A percentile compares a stretch with the other conserved stretches of the same genome.
phyloP scores from a whole-genome alignment of 2,329 filamentous ascomycete species.

The Pseudocercospora crystallina region DNA sequence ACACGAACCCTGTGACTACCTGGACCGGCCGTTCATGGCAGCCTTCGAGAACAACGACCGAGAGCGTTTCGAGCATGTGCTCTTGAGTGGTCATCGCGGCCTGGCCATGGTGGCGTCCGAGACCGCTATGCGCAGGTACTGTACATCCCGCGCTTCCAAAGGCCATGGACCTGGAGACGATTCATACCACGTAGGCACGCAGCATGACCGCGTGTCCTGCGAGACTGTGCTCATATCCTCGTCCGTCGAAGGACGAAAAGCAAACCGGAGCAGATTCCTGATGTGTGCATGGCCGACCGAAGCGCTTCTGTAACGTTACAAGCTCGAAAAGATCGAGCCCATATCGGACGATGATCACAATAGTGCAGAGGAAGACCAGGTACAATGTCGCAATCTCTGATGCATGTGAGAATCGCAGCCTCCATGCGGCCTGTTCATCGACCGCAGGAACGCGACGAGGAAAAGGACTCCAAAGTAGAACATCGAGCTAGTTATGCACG shows the following conservation, averaged over 20 bases:
- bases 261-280: slow-evolving; percentile 21
- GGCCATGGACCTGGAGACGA: slow-evolving; percentile 9
- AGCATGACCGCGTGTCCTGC: neutral
- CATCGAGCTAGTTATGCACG: slow-evolving; percentile 24
- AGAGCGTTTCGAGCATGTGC: slow-evolving; percentile 14
- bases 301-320: slow-evolving; percentile 23
- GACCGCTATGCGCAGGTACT: slow-evolving; percentile 10
- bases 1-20: slow-evolving; percentile 16
- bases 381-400: slow-evolving; percentile 23
- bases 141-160: slow-evolving; percentile 1
- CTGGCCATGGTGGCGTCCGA: slow-evolving; percentile 14
- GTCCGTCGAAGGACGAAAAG: slow-evolving; percentile 10
- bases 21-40: slow-evolving; percentile 18
- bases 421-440: slow-evolving; percentile 1
- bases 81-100: slow-evolving; percentile 21
- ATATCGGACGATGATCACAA: slow-evolving; percentile 20
- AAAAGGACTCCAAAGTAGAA: slow-evolving; percentile 17
- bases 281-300: slow-evolving; percentile 17
- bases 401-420: slow-evolving; percentile 12
- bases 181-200: slow-evolving; percentile 13
- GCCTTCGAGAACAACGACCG: slow-evolving; percentile 21
- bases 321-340: slow-evolving; percentile 11
- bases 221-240: neutral
- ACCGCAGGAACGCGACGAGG: slow-evolving; percentile 21
- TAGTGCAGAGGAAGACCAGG: slow-evolving; percentile 11